A percentile compares a stretch with the other conserved stretches of the same genome.
Evolutionary conservation across 1,284 basidiomycete genomes (phyloP).

Genomic region (Fistulinella cinereoalba): DNA sequence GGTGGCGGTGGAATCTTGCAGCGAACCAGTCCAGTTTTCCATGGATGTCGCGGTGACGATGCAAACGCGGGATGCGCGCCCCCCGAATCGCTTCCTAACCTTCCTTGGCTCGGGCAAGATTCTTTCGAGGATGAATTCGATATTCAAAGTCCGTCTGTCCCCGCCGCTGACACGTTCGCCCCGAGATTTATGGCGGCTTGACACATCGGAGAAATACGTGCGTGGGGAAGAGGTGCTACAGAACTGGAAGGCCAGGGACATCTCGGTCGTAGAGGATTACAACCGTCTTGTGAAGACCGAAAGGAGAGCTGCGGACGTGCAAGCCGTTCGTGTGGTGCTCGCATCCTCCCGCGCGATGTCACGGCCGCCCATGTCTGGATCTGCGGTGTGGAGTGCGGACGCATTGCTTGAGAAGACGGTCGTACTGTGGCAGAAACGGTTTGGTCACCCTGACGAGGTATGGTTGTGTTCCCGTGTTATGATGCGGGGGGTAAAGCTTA

Average conservation of each 20-base stretch:
- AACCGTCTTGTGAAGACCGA: constrained; percentile 67
- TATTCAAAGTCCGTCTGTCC: constrained; percentile 79
- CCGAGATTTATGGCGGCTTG: constrained; percentile 90
- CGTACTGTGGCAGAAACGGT: constrained; percentile 77
- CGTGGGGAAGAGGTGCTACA: constrained; percentile 84
- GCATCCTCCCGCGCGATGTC: constrained; percentile 45
- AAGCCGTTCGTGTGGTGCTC: constrained; percentile 80
- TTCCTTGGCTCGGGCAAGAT: constrained; percentile 77
- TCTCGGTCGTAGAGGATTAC: constrained; percentile 87
- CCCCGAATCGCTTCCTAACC: constrained; percentile 73
- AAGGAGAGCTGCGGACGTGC: constrained; percentile 80
- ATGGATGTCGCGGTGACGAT: constrained; percentile 90
- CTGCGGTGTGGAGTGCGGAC: constrained; percentile 61
- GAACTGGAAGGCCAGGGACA: constrained; percentile 83
- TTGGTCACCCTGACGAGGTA: constrained; percentile 76
- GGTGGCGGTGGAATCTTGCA: constrained; percentile 80
- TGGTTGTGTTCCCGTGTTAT: constrained; percentile 19
- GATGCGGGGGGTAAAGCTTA: not conserved
- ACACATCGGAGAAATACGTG: constrained; percentile 93
- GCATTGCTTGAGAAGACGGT: constrained; percentile 64
- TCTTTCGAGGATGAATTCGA: constrained; percentile 70
- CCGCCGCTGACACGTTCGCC: constrained; percentile 86
- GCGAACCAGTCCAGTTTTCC: constrained; percentile 79
- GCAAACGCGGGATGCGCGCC: constrained; percentile 80
- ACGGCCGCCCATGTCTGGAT: constrained; percentile 49